Base-by-base conservation (phyloP, 2,329 filamentous ascomycete species). In the Dryadomyces quercus-mongolicae region DNA sequence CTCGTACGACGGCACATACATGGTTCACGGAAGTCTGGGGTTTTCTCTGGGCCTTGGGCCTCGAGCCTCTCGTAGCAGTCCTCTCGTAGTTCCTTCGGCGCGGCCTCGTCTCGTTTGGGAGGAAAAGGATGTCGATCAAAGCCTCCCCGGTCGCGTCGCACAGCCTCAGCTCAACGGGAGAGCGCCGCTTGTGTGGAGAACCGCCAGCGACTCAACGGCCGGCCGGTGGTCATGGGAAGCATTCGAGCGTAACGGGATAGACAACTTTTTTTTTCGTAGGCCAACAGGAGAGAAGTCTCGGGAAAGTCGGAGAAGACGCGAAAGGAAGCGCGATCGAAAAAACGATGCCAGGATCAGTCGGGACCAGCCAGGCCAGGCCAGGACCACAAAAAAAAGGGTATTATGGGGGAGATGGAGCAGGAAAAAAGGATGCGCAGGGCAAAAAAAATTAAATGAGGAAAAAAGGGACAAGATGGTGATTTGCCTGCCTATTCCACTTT, bases 1-100 rank as follows among this genome's bases (percentile, higher is more conserved):
- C 25, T 50, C 21, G 8, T 44, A 1, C 2, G 50, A 46, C 42
- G 51, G n/a, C 36, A 54, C 45, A 42, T 56, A 57, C 56, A 60
- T 59, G n/a, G n/a, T n/a, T n/a, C n/a, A n/a, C n/a, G n/a, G n/a
- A n/a, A n/a, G n/a, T n/a, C n/a, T n/a, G n/a, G n/a, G n/a, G n/a
- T n/a, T n/a, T n/a, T n/a, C n/a, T n/a, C n/a, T n/a, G n/a, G n/a
- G n/a, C n/a, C n/a, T n/a, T n/a, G n/a, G n/a, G n/a, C n/a, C n/a
- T n/a, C n/a, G n/a, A n/a, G n/a, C n/a, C n/a, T n/a, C n/a, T n/a
- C n/a, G n/a, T n/a, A n/a, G n/a, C n/a, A n/a, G n/a, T n/a, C n/a
- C n/a, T n/a, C n/a, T n/a, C n/a, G n/a, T n/a, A n/a, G n/a, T n/a
- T 18, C 42, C 34, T n/a, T 5, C 42, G n/a, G n/a, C n/a, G n/a